Base-by-base conservation (phyloP, 1,284 basidiomycete genomes). In the Ustilago shanxiensis region DNA sequence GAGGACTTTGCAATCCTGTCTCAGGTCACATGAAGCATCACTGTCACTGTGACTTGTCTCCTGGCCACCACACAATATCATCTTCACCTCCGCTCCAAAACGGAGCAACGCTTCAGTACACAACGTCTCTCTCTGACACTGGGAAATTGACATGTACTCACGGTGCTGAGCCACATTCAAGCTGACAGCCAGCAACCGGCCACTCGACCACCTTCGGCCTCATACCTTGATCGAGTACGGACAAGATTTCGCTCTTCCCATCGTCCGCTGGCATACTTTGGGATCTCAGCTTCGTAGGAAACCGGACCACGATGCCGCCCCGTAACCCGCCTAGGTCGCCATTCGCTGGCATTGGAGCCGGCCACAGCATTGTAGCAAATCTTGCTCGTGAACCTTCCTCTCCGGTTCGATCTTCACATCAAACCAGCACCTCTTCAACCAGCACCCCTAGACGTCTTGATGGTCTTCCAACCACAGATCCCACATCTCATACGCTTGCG, bases 261-360 rank as follows among this genome's bases (percentile, higher is more conserved):
- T 33, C 31, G 35, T n/a, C n/a, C n/a, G n/a, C n/a, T n/a, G n/a
- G n/a, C n/a, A 3, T 9, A 37, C 13, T 14, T 14, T 37, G 35
- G 14, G 3, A 14, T 37, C 13, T 37, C 35, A 37, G n/a, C 20
- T 44, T n/a, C n/a, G n/a, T n/a, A 7, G 8, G 41, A 44, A 11
- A 44, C 3, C n/a, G 1, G 4, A 41, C 3, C 14, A 37, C 22
- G 9, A 70, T 70, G 72, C 72, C 72, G 16, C 64, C 72, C 29
- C 72, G 72, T 14, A 65, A 47, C 37, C 37, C 57, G 16, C 54
- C 66, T 4, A 66, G 57, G 20, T 75, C 72, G 47, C 72, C 72
- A 2, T 70, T 75, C 26, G 72, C 72, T 29, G 67, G 72, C 45
- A 69, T 70, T 29, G 67, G 72, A 11, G 63, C 67, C 6, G 72